Percentiles rank a stretch among this genome's conserved stretches.
Evolutionary conservation across 768 basidiomycete species (phyloP).

Genomic region (Lactarius psammicola): DNA sequence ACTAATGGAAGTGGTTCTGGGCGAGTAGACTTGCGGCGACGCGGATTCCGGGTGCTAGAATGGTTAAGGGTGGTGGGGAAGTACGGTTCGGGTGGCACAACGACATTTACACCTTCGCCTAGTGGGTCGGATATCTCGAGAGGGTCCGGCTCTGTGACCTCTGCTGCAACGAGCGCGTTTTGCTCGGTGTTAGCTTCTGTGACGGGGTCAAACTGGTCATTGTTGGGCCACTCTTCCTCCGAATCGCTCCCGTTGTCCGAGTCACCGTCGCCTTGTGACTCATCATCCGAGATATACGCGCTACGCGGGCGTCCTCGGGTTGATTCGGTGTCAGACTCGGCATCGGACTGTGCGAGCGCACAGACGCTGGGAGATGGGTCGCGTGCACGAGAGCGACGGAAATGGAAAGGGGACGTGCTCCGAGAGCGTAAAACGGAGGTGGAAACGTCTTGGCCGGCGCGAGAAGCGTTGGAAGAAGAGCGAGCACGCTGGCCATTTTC

Average conservation of each 20-base stretch:
- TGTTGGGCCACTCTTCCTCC: constrained; percentile 57
- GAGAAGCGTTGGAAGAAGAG: constrained; percentile 46
- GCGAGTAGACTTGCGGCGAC: constrained; percentile 60
- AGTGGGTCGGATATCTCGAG: constrained; percentile 67
- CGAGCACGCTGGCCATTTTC: constrained; percentile 37
- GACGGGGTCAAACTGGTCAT: constrained; percentile 68
- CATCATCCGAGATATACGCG: constrained; percentile 70
- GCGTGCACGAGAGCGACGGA: constrained; percentile 62
- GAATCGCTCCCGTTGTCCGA: constrained; percentile 56
- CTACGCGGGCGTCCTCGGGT: constrained; percentile 55
- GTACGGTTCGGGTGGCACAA: constrained; percentile 80
- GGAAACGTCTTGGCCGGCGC: constrained; percentile 33
- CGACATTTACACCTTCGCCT: constrained; percentile 89
- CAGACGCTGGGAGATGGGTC: constrained; percentile 51
- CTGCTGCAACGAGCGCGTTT: constrained; percentile 60
- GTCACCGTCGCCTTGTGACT: constrained; percentile 41
- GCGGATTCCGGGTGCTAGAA: constrained; percentile 36
- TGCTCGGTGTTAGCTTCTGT: constrained; percentile 88
- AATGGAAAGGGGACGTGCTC: constrained; percentile 77
- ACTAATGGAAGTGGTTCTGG: constrained; percentile 63
- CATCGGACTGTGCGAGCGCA: constrained; percentile 59
- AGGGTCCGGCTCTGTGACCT: constrained; percentile 52
- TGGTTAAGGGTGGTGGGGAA: constrained; percentile 71
- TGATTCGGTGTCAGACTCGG: constrained; percentile 55
- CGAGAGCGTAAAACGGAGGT: constrained; percentile 54